Base-by-base conservation (phyloP, 2,329 filamentous ascomycete species). In the Colletotrichum tofieldiae region DNA sequence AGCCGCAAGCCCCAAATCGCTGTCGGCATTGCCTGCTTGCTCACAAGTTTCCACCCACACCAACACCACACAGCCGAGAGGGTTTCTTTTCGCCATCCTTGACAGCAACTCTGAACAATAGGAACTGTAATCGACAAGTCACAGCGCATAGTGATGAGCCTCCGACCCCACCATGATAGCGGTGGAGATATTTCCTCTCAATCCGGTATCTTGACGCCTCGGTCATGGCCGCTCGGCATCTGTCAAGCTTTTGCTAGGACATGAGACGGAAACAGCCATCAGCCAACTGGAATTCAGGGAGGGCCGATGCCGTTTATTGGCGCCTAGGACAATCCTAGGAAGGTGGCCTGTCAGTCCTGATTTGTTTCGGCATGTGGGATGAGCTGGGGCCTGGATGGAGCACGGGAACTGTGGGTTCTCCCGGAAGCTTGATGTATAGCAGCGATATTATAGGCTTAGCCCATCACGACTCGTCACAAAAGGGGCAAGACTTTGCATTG, bases 301-400 rank as follows among this genome's bases (percentile, higher is more conserved):
- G 20, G 8, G 37, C 39, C 43, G 43, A 14, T n/a, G 37, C 59
- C 20, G 37, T 55, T 45, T 43, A 18, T 43, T 9, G n/a, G 4
- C 20, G 16, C 12, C 58, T 29, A 45, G 68, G 64, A 2, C 35
- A 35, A 62, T 58, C 52, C 51, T 51, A 16, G 58, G 12, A 39
- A 26, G 35, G 29, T 9, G 16, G 41, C 39, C 52, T 45, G 59
- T 64, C 52, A 64, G 41, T 18, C n/a, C 37, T 29, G 52, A 29
- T 14, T 61, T 64, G 58, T 67, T 63, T 63, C 52, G 52, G 59
- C 26, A 72, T 72, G 65, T 69, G 65, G 69, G 58, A 72, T 62
- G 39, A 68, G 55, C 52, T 9, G 45, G 52, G 35, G 4, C 18
- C 23, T 54, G 29, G 14, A 41, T 26, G 59, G 29, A 14, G 37